Percentiles rank a stretch among this genome's conserved stretches.
Conservation (phyloP, 2,329 filamentous ascomycete genomes). For the Simplicillium aogashimaense region DNA sequence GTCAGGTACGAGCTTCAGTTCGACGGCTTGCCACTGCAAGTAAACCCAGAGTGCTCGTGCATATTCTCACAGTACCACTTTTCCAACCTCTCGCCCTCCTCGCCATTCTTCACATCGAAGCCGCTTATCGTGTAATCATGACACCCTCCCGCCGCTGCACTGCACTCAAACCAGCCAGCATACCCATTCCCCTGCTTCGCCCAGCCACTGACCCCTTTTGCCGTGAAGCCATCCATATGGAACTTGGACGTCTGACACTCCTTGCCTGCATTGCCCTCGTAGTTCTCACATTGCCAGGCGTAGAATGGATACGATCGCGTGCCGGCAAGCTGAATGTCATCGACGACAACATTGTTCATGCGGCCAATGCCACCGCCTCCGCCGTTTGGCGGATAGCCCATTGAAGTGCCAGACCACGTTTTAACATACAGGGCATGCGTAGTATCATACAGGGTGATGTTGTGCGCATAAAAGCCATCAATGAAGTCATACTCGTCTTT, state of each 20-base stretch:
- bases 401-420: conserved; percentile 44
- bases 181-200: conserved; percentile 13
- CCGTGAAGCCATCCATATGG: conserved; percentile 17
- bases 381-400: conserved; percentile 46
- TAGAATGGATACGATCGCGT: conserved; percentile 20
- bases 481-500: conserved; percentile 35
- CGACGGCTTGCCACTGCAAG: not conserved
- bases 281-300: conserved; percentile 24
- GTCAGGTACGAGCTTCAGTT: no score
- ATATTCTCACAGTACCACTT: conserved; percentile 7
- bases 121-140: conserved; percentile 15
- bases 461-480: conserved; percentile 34
- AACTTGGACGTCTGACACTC: conserved; percentile 23
- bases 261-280: conserved; percentile 20
- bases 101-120: conserved; percentile 12
- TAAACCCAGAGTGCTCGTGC: conserved; percentile 3
- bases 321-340: conserved; percentile 17
- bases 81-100: conserved; percentile 8
- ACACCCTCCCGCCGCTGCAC: conserved; percentile 19
- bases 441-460: conserved; percentile 35
- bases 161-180: conserved; percentile 20
- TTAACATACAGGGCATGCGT: conserved; percentile 42
- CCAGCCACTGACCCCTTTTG: conserved; percentile 17
- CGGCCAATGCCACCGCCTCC: conserved; percentile 44
- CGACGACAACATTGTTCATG: conserved; percentile 19